Evolutionary conservation across 2,329 filamentous ascomycete genomes (phyloP).

Genomic region (Moelleriella libera): DNA sequence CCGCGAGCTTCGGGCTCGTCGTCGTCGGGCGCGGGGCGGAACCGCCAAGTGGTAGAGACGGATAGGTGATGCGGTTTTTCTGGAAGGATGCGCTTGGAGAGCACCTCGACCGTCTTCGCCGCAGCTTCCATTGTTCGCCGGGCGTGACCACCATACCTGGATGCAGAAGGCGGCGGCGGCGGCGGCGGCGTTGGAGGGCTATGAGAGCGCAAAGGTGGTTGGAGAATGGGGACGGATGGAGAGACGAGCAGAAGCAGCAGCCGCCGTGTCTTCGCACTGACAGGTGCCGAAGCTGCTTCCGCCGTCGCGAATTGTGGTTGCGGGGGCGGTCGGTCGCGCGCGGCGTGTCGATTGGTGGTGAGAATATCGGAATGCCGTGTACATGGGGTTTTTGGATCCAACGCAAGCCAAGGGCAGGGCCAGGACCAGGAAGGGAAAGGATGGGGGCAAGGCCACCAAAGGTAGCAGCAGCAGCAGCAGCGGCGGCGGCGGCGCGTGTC

Average conservation of each 20-base stretch:
- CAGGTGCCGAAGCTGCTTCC: neutral
- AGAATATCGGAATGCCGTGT: no score
- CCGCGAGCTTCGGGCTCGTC: conserved; percentile 9
- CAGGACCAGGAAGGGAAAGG: no score
- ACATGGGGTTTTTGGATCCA: neutral
- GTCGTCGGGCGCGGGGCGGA: conserved; percentile 26
- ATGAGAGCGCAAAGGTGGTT: neutral
- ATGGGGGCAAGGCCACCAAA: no score
- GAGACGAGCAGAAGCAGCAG: neutral
- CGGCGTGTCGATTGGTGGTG: neutral
- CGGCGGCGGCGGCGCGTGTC: no score
- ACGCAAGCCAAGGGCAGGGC: no score
- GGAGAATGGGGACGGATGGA: neutral
- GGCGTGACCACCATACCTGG: conserved; percentile 20
- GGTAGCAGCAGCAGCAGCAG: no score
- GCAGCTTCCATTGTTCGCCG: conserved; percentile 42
- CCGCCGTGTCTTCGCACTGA: neutral
- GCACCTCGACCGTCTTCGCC: conserved; percentile 39
- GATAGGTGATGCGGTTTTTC: conserved; percentile 39
- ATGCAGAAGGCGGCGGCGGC: conserved; percentile 8
- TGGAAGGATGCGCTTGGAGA: conserved; percentile 37
- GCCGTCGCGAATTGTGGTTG: neutral
- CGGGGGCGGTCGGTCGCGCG: neutral
- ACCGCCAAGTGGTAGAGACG: conserved; percentile 31
- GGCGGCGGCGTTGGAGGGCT: neutral